Conservation (phyloP, 441 rosid species). For the Gossypium gossypioides region DNA sequence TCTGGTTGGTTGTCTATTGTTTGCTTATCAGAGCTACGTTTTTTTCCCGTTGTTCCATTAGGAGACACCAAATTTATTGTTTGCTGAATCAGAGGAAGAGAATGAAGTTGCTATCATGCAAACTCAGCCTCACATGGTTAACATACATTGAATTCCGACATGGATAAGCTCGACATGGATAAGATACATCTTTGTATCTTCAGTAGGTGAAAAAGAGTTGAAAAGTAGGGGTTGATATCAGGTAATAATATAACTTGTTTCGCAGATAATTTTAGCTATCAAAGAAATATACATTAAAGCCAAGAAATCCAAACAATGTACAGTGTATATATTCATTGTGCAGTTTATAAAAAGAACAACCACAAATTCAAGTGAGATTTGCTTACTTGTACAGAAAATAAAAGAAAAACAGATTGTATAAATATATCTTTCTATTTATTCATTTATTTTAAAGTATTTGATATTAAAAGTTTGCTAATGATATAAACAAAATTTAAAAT, state of each 20-base stretch:
- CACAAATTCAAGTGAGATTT: not conserved
- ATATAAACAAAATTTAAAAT: too few relatives aligned
- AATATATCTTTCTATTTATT: not conserved
- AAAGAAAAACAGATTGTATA: not conserved
- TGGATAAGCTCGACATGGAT: not conserved
- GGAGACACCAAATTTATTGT: constrained; percentile 29
- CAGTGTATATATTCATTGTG: not conserved
- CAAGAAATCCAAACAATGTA: not conserved
- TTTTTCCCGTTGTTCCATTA: not conserved
- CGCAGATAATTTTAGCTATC: not conserved
- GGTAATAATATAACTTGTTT: not conserved
- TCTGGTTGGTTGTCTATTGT: not conserved
- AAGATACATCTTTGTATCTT: not conserved
- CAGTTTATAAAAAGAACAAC: not conserved
- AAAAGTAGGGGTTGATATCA: not conserved
- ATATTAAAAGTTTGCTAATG: too few relatives aligned
- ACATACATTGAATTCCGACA: constrained; percentile 17
- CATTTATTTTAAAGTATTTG: not conserved
- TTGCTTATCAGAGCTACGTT: not conserved
- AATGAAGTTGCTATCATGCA: constrained; percentile 28
- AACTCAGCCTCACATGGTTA: constrained; percentile 32
- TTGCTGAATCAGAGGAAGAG: constrained; percentile 55
- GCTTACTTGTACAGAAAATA: not conserved
- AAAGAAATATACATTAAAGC: not conserved
- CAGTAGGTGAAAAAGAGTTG: not conserved